Evolutionary conservation across 306 rosid genomes (phyloP), one percentile per base, ranked within the genome.

Genomic region (Chamaecrista fasciculata): DNA sequence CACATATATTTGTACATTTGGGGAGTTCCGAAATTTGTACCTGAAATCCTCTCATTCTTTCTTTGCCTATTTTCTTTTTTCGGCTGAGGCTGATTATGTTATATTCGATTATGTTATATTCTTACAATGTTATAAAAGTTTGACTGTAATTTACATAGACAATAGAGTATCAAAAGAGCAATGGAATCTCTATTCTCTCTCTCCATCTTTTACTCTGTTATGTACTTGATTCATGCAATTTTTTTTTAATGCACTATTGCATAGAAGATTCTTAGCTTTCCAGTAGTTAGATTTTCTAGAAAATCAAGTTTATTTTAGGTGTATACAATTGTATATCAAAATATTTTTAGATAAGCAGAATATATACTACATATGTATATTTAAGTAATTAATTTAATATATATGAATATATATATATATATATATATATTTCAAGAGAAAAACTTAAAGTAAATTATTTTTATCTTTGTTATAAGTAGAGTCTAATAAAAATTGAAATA

Each of bases 41-140:
- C 55, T 39, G 28, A 43, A 53, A 53, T n/a, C 16, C 9, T 24
- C 33, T 19, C 66, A 63, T 18, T 71, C 19, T 21, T 53, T 55
- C 51, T 43, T 58, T 40, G 19, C 15, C 16, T 9, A 4, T 8
- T 18, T 33, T 66, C 26, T n/a, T 33, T 44, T 15, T 70, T 48
- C 28, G 58, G 58, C 58, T 31, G 44, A 44, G 73, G 58, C 24
- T 59, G 64, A 66, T 37, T 75, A 80, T 51, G 16, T 23, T 71
- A 31, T 31, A 18, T 29, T 31, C 52, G 64, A 66, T 37, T 75
- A 80, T 51, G 16, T 23, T 71, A 31, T 31, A 18, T 29, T 29
- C 14, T 66, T 59, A 64, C 26, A 57, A 29, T 70, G 67, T 43
- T 55, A 37, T 52, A 23, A 19, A 31, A 51, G 53, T 58, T 65